Conservation (phyloP, 2,329 filamentous ascomycete species). For the Zymoseptoria brevis region DNA sequence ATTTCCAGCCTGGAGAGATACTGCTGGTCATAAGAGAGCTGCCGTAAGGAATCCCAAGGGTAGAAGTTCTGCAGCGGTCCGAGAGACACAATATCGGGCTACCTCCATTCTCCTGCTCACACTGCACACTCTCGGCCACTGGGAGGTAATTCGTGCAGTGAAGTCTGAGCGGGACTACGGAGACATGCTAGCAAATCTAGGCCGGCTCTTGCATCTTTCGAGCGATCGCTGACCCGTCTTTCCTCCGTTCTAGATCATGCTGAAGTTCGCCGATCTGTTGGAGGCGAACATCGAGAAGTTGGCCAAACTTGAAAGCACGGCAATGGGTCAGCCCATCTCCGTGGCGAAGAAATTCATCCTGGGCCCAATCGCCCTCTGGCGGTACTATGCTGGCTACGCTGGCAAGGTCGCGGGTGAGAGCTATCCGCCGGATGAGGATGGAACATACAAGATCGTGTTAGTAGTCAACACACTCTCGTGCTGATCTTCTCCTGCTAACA, state of each 20-base stretch:
- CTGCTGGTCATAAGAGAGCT: slow-evolving; percentile 29
- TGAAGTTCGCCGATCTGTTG: slow-evolving; percentile 49
- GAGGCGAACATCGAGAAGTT: slow-evolving; percentile 46
- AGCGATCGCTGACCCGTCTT: no score
- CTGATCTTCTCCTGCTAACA: neutral
- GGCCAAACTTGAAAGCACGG: slow-evolving; percentile 48
- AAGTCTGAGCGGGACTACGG: no score
- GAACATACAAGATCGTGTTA: slow-evolving; percentile 20
- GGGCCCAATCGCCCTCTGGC: slow-evolving; percentile 17
- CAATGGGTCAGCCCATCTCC: slow-evolving; percentile 44
- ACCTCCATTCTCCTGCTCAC: no score
- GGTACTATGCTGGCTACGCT: slow-evolving; percentile 24
- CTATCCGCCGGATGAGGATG: slow-evolving; percentile 22
- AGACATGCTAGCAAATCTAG: no score
- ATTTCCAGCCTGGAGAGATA: slow-evolving; percentile 59
- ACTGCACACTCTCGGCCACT: no score
- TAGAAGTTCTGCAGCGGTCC: no score
- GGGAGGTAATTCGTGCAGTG: no score
- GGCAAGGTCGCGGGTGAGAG: slow-evolving; percentile 23
- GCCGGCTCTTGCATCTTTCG: no score
- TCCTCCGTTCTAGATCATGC: slow-evolving; percentile 40
- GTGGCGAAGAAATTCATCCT: slow-evolving; percentile 29
- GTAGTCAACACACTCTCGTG: neutral
- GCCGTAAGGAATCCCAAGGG: no score
- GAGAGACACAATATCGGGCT: no score